These are phyloP conservation scores for Daldinia sp. DNA, from an alignment of 2,329 filamentous ascomycete species.

Conservation along the genomic window DNA sequence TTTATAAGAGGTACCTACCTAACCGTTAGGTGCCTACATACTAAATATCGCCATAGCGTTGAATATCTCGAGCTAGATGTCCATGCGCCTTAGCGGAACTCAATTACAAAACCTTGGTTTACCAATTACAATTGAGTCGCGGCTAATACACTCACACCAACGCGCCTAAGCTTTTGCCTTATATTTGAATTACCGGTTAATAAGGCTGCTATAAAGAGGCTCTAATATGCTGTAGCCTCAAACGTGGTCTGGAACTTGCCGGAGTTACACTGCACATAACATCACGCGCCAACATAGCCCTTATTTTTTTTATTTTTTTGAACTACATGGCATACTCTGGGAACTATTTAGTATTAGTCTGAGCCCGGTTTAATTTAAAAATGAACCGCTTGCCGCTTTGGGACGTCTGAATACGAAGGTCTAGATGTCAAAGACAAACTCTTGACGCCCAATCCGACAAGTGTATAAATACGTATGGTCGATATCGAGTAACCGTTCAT, in stretches of 20 bases:
- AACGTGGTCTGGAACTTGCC: neutral
- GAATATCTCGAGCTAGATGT: neutral
- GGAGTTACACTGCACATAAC: neutral
- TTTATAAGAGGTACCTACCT: too few species aligned
- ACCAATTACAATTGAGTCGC: neutral
- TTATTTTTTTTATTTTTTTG: neutral
- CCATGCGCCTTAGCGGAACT: neutral
- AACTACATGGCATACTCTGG: neutral
- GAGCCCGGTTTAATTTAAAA: neutral
- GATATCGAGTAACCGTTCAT: neutral
- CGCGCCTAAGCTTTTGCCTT: neutral
- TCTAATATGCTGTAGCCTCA: neutral
- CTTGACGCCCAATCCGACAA: slow-evolving; percentile 4
- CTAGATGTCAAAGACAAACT: neutral
- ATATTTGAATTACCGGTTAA: neutral
- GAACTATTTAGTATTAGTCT: neutral
- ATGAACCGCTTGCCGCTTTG: neutral
- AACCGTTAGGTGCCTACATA: too few species aligned
- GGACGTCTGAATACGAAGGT: neutral
- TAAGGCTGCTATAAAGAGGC: neutral
- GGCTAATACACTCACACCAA: neutral
- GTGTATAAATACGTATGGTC: neutral
- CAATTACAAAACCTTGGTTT: neutral
- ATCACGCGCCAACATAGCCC: slow-evolving; percentile 1
- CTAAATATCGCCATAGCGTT: too few species aligned